Base-by-base conservation (phyloP, 371 early-diverging fungal species). In the Zychaea mexicana region DNA sequence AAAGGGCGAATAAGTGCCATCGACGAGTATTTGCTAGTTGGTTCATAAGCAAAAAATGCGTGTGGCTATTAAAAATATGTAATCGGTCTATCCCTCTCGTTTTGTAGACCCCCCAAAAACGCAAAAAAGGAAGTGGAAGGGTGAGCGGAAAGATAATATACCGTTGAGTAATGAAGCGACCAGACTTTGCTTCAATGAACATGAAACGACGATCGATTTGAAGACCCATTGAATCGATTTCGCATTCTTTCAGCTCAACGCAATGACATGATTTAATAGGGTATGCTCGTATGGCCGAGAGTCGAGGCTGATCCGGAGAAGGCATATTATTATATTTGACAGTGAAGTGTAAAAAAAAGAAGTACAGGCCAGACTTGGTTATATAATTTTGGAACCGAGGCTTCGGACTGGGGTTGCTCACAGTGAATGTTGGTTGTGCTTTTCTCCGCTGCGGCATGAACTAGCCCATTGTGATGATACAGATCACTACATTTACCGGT, bases 191-290 rank as follows among this genome's bases (percentile, higher is more conserved):
- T 15, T 79, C 70, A 53, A 82, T 60, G 54, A 79, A 65, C 78
- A 82, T 76, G 47, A 79, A 82, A 0, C 78, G 72, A 61, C 82
- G 70, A 60, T 82, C 82, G 54, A 71, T 27, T n/a, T 60, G 46
- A 24, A 78, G 66, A 3, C 82, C 82, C 19, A 82, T 52, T 27
- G 61, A 36, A 15, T 68, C 70, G 0, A 82, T 72, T 31, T 77
- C 52, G 38, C 73, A 74, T 54, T 70, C 72, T 22, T 68, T 26
- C 3, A 82, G 13, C 10, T 69, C 53, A 15, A 77, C 67, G 19
- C 61, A 60, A 59, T 79, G 78, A 60, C 82, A 82, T 1, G 82
- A 79, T 60, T 82, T 82, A 12, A 82, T 68, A 0, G 82, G 82
- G 33, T 68, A 79, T 7, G 79, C 66, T 10, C 60, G 57, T 36